Evolutionary conservation across 345 rosid species (phyloP), one percentile per base, ranked within the genome.

Genomic region (Moricandia moricandioides): DNA sequence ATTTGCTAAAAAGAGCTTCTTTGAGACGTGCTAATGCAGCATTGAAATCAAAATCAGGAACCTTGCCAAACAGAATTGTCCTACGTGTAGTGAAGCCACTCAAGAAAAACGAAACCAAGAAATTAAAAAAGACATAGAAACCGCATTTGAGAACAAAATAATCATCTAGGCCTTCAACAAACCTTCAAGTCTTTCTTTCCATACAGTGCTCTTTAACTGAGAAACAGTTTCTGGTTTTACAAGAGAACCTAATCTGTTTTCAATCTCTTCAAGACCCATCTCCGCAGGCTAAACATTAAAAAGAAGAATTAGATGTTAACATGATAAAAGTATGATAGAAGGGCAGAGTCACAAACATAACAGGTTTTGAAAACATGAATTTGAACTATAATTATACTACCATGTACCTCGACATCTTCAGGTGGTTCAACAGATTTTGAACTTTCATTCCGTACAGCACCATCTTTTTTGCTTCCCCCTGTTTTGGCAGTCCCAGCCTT

Each of bases 151-250:
- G 33, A 26, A 26, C 24, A 62, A 58, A 51, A 62, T 39, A 76
- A 58, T 71, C n/a, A 1, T 35, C 21, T 49, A 73, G 56, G 69
- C 73, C 69, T 60, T 78, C 45, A 73, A 74, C 82, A 57, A 77
- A 96, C 99, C 99, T 96, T 96, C 99, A 74, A 96, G 98, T 63
- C 99, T 87, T 79, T 92, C 99, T 85, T 96, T 96, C 99, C 99
- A 96, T 21, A 88, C 90, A 74, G 93, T 67, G 73, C 98, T 92
- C 83, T 92, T 96, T 81, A 92, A 62, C 78, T 84, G 96, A 70
- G 91, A 77, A 51, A 96, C 67, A 4, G 88, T 85, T 66, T 96
- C 96, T 72, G 81, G 82, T 72, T 77, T 90, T 52, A 92, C 74
- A 76, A 88, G 88, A 78, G 95, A 82, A 56, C 91, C 96, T 78